A percentile compares a stretch with the other conserved stretches of the same genome.
Conservation (phyloP, 495 filamentous ascomycete genomes). For the Gamarada debralockiae region DNA sequence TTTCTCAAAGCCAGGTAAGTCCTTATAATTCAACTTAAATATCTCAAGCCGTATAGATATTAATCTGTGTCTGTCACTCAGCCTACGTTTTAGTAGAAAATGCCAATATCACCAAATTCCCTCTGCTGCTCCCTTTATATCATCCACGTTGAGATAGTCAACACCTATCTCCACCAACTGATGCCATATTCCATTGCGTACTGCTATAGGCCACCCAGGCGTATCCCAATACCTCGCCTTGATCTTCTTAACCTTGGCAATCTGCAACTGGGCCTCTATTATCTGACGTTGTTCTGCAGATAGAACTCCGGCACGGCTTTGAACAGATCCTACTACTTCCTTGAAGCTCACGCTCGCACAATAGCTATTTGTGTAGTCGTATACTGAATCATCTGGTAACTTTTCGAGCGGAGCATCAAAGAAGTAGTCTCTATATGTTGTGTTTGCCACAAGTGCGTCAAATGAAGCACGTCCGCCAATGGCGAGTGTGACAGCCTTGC, state of each 20-base stretch:
- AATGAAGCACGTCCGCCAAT: conserved; percentile 42
- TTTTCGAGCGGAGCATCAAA: conserved; percentile 41
- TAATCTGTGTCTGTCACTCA: too few species aligned
- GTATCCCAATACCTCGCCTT: conserved; percentile 17
- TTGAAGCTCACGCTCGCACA: conserved; percentile 41
- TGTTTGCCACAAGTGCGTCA: conserved; percentile 31
- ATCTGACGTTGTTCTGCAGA: conserved; percentile 1
- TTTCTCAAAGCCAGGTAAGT: too few species aligned
- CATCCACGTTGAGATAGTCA: conserved; percentile 13
- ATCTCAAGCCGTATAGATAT: too few species aligned
- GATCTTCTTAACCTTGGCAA: conserved; percentile 4
- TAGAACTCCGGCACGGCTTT: conserved; percentile 7
- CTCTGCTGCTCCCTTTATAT: conserved; percentile 8
- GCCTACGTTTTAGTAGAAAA: too few species aligned
- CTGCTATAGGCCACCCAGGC: conserved; percentile 13
- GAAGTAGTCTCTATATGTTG: conserved; percentile 42
- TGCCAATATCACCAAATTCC: too few species aligned
- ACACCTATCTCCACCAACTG: conserved; percentile 5
- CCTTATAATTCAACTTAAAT: too few species aligned
- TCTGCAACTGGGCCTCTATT: conserved; percentile 1
- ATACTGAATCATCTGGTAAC: conserved; percentile 17
- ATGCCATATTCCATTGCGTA: conserved; percentile 9
- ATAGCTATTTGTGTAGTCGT: conserved; percentile 37
- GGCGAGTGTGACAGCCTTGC: conserved; percentile 41
- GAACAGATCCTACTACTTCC: conserved; percentile 29